Percentiles rank a stretch among this genome's conserved stretches.
Evolutionary conservation across 257 asterid genomes (phyloP).

Genomic region (Thymus quinquecostatus): DNA sequence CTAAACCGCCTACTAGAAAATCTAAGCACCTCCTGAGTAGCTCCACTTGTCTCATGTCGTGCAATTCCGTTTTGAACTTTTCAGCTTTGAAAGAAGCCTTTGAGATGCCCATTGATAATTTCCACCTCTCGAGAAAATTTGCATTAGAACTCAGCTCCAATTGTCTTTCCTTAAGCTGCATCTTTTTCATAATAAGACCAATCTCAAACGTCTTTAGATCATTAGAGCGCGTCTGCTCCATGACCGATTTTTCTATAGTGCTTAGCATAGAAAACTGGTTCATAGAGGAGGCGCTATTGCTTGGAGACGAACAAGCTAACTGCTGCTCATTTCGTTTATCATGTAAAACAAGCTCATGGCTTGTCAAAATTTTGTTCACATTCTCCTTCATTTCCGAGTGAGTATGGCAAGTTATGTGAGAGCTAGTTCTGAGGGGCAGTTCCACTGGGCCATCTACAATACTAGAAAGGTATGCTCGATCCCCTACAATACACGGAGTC

Average conservation of each 20-base stretch:
- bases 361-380: conserved; percentile 29
- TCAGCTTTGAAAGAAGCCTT: conserved; percentile 69
- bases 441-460: conserved; percentile 29
- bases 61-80: conserved; percentile 79
- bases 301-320: conserved; percentile 42
- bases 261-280: conserved; percentile 42
- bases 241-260: conserved; percentile 65
- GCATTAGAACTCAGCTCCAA: conserved; percentile 55
- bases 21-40: conserved; percentile 75
- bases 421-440: conserved; percentile 22
- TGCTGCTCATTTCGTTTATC: conserved; percentile 45
- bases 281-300: conserved; percentile 25
- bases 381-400: conserved; percentile 43
- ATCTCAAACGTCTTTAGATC: conserved; percentile 76
- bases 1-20: conserved; percentile 75
- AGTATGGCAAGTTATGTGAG: conserved; percentile 17
- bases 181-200: conserved; percentile 59
- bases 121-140: conserved; percentile 70
- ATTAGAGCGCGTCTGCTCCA: conserved; percentile 86
- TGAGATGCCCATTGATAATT: conserved; percentile 83
- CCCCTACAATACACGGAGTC: conserved; percentile 34
- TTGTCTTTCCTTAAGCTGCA: conserved; percentile 75
- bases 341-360: conserved; percentile 55
- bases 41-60: conserved; percentile 71
- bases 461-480: conserved; percentile 31